These are phyloP conservation scores for Stagonosporopsis cucurbitacearum DNA, from an alignment of 2,329 filamentous ascomycete species.

Conservation along the genomic window DNA sequence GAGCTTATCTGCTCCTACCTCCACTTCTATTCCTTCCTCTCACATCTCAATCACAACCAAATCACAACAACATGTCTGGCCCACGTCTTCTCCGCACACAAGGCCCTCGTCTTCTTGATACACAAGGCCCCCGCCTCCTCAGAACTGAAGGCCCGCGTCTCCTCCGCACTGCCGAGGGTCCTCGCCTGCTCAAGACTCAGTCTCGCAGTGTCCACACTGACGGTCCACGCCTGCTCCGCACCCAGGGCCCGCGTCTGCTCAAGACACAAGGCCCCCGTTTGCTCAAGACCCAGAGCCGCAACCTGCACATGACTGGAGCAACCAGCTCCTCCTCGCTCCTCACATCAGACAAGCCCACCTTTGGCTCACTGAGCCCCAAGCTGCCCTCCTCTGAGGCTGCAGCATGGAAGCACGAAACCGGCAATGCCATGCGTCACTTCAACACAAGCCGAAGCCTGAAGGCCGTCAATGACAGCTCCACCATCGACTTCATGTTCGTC, in stretches of 20 bases:
- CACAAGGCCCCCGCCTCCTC: constrained; percentile 12
- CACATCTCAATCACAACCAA: background rate
- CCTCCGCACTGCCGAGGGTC: constrained; percentile 17
- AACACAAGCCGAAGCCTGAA: constrained; percentile 66
- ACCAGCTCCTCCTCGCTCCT: constrained; percentile 61
- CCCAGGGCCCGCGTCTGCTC: constrained; percentile 14
- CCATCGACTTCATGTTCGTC: constrained; percentile 69
- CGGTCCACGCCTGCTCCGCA: constrained; percentile 18
- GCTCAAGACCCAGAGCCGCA: constrained; percentile 49
- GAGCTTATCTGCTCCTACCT: constrained; percentile 11
- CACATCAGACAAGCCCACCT: constrained; percentile 58
- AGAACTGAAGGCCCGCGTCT: constrained; percentile 11
- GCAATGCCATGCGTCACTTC: constrained; percentile 59
- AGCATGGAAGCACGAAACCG: constrained; percentile 35
- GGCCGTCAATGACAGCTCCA: constrained; percentile 63
- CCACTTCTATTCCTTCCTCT: background rate
- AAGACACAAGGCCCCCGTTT: constrained; percentile 15
- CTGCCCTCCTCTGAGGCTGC: constrained; percentile 58
- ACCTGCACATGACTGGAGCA: constrained; percentile 66
- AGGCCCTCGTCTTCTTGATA: constrained; percentile 16
- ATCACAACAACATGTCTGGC: constrained; percentile 12
- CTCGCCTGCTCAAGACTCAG: constrained; percentile 19
- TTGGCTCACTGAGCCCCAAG: constrained; percentile 55
- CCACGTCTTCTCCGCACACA: constrained; percentile 19
- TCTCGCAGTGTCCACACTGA: constrained; percentile 15